Percentiles rank a stretch among this genome's conserved stretches.
Conservation (phyloP, 139 green algal species). For the Axilococcus clingmanii region DNA sequence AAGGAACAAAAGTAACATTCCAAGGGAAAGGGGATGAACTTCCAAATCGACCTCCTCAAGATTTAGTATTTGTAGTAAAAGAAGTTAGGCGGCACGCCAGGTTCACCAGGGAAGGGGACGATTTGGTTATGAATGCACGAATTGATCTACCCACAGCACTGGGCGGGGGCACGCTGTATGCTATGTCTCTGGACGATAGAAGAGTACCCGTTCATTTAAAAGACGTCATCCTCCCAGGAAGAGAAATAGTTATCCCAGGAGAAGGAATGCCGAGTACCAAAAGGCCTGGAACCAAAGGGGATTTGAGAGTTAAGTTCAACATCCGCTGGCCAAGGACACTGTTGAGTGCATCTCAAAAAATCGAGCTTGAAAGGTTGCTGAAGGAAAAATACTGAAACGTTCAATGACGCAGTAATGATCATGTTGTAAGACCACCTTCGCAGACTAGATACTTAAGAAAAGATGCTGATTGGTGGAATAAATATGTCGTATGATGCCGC, state of each 20-base stretch:
- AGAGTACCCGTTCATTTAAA: constrained; percentile 36
- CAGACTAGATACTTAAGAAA: too few species aligned
- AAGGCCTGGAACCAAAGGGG: constrained; percentile 39
- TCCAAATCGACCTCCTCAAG: constrained; percentile 52
- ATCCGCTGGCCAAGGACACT: constrained; percentile 47
- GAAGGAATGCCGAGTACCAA: constrained; percentile 76
- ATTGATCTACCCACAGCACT: constrained; percentile 24
- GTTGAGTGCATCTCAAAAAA: constrained; percentile 4
- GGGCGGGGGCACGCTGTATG: constrained; percentile 29
- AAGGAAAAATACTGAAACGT: constrained; percentile 3
- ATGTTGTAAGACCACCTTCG: too few species aligned
- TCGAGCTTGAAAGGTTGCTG: constrained; percentile 13
- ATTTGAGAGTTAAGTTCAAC: constrained; percentile 61
- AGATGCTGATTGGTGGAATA: neutral
- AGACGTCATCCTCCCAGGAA: constrained; percentile 21
- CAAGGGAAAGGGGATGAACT: constrained; percentile 72
- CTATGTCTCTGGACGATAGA: constrained; percentile 43
- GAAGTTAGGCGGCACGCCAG: constrained; percentile 60
- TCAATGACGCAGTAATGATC: too few species aligned
- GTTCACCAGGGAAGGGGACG: constrained; percentile 71
- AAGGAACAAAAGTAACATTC: constrained; percentile 88
- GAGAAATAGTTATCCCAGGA: constrained; percentile 12
- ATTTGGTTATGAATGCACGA: constrained; percentile 50
- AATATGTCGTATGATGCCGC: too few species aligned
- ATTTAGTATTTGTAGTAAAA: constrained; percentile 85